Evolutionary conservation across 108 stramenopile species (phyloP).

Genomic region (Conticribra guillardii): DNA sequence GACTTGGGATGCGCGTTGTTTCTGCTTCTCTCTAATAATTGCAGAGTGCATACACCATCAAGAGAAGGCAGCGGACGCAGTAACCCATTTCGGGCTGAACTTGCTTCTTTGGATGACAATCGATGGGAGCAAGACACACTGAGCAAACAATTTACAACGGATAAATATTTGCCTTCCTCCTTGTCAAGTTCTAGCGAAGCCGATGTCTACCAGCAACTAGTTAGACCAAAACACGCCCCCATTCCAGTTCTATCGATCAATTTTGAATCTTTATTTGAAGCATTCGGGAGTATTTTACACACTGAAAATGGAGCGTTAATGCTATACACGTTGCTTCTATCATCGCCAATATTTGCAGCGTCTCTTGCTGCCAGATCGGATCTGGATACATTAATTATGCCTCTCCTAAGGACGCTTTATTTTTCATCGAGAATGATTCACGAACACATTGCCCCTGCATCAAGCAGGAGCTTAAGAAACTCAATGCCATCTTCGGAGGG

Average conservation of each 20-base stretch:
- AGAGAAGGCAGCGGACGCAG: constrained; percentile 9
- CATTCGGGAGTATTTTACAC: constrained; percentile 68
- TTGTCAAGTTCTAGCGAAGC: constrained; percentile 3
- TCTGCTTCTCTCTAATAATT: constrained; percentile 69
- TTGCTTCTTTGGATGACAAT: constrained; percentile 67
- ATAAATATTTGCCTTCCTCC: constrained; percentile 22
- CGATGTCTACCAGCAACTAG: neutral
- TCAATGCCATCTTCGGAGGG: no score
- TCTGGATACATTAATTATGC: constrained; percentile 74
- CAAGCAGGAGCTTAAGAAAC: no score
- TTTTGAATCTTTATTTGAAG: constrained; percentile 73
- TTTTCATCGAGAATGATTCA: constrained; percentile 38
- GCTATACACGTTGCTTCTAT: constrained; percentile 74
- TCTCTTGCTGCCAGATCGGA: constrained; percentile 69
- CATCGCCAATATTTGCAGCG: constrained; percentile 74
- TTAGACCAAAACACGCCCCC: no score
- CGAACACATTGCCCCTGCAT: neutral
- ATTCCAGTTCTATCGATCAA: constrained; percentile 51
- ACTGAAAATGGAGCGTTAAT: constrained; percentile 74
- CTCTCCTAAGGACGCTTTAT: constrained; percentile 60
- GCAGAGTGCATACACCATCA: constrained; percentile 26
- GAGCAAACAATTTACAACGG: neutral
- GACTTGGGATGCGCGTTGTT: constrained; percentile 66
- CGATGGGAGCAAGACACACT: constrained; percentile 58
- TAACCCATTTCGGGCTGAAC: constrained; percentile 66